Evolutionary conservation across 441 rosid genomes (phyloP).

Genomic region (Pelargonium australe): DNA sequence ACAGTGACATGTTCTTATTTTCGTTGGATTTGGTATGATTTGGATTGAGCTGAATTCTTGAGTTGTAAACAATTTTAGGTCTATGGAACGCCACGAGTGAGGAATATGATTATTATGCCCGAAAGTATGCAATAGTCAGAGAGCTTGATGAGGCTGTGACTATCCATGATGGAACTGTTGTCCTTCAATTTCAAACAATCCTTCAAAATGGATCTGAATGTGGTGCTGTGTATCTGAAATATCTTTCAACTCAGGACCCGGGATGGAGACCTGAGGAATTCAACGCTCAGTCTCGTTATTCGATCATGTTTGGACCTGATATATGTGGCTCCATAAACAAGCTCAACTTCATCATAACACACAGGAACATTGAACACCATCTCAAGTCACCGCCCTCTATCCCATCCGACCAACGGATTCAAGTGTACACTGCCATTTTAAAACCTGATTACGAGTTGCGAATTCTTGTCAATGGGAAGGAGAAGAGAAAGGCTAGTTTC

Average conservation of each 20-base stretch:
- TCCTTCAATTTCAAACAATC: neutral
- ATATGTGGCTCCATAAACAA: slow-evolving; percentile 30
- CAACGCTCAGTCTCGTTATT: slow-evolving; percentile 24
- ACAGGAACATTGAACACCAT: slow-evolving; percentile 21
- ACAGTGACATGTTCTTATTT: no score
- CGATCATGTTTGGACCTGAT: slow-evolving; percentile 35
- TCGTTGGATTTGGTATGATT: no score
- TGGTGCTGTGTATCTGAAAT: no score
- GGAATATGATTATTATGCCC: slow-evolving; percentile 14
- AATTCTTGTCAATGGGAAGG: slow-evolving; percentile 25
- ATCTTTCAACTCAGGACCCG: slow-evolving; percentile 12
- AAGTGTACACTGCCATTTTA: slow-evolving; percentile 30
- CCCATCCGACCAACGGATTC: slow-evolving; percentile 23
- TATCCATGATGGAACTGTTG: no score
- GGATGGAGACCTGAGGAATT: slow-evolving; percentile 18
- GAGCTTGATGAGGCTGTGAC: no score
- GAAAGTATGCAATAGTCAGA: no score
- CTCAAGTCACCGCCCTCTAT: slow-evolving; percentile 26
- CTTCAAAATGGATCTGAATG: no score
- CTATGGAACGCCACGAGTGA: no score
- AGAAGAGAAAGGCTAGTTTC: neutral
- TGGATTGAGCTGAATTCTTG: no score
- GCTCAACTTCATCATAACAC: slow-evolving; percentile 23
- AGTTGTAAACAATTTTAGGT: no score
- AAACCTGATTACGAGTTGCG: slow-evolving; percentile 22